Base-by-base conservation (phyloP, 495 filamentous ascomycete genomes). In the Aspergillus mulundensis region DNA sequence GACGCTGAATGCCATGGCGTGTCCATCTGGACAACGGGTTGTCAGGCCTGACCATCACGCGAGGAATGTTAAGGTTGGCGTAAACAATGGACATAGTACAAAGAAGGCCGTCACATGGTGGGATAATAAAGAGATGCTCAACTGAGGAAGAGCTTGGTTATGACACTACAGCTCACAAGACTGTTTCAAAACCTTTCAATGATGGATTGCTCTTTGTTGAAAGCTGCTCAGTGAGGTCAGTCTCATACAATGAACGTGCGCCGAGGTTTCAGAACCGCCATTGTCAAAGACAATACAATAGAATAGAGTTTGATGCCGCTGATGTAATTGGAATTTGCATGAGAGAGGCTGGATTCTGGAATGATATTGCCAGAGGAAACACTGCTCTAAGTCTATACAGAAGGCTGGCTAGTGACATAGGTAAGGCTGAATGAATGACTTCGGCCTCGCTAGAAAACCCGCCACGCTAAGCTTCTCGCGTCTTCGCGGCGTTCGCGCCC, bases 21-120 rank as follows among this genome's bases (percentile, higher is more conserved):
- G 23, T 41, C 38, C 39, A 43, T 53, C 50, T 44, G 11, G 30
- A 15, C 28, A 19, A 34, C 18, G 20, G 62, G 60, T 62, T 57
- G 47, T 58, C 45, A 54, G 44, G 34, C 42, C 56, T 62, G 67
- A 66, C 68, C 66, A 61, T 63, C 40, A 59, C 34, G 32, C 21
- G n/a, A 41, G 23, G 60, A 62, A 65, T 62, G 43, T 32, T 36
- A 45, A 65, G 60, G 43, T 32, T 36, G 47, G 34, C 38, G 36
- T 51, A 42, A 56, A 43, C 36, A 43, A 28, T 21, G 8, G 21
- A 25, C 51, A 47, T 23, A 24, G 40, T 58, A 50, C 10, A 32
- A 21, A 1, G 21, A 32, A 16, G 23, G 16, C 14, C 8, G 19
- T n/a, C 10, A 15, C 45, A 43, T 39, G 25, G 15, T 18, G 11